A percentile compares a stretch with the other conserved stretches of the same genome.
phyloP scores from a whole-genome alignment of 2,329 filamentous ascomycete genomes.

The Claviceps fusiformis region DNA sequence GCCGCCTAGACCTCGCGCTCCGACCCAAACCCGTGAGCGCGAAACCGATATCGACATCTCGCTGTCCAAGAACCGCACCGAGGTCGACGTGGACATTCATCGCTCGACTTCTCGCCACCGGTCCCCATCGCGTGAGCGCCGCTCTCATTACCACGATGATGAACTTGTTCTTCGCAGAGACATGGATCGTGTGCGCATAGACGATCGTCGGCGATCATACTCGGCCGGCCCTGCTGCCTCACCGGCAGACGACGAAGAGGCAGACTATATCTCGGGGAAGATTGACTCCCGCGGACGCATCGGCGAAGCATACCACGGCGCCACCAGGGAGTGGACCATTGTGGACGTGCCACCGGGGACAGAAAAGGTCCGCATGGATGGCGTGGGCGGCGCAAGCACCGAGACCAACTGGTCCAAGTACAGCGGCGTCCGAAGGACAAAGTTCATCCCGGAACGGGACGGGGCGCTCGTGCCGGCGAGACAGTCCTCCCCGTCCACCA shows the following conservation, averaged over 20 bases:
- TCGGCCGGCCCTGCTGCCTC: slow-evolving; percentile 32
- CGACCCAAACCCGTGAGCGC: slow-evolving; percentile 24
- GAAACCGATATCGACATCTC: slow-evolving; percentile 48
- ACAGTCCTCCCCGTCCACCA: slow-evolving; percentile 14
- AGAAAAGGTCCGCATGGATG: slow-evolving; percentile 70
- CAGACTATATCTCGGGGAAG: slow-evolving; percentile 42
- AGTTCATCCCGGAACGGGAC: slow-evolving; percentile 59
- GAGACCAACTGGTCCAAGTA: slow-evolving; percentile 71
- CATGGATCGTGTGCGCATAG: slow-evolving; percentile 31
- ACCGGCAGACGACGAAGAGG: slow-evolving; percentile 45
- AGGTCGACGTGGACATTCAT: slow-evolving; percentile 46
- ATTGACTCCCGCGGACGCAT: slow-evolving; percentile 49
- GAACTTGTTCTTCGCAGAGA: slow-evolving; percentile 52
- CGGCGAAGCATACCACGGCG: slow-evolving; percentile 62
- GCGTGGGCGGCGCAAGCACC: slow-evolving; percentile 57
- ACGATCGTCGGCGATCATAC: slow-evolving; percentile 33
- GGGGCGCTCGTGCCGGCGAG: slow-evolving; percentile 18
- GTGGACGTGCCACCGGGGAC: slow-evolving; percentile 77
- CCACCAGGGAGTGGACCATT: slow-evolving; percentile 65
- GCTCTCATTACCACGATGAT: slow-evolving; percentile 40
- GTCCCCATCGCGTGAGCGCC: slow-evolving; percentile 25
- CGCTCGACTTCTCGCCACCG: slow-evolving; percentile 20
- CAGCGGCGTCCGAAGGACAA: slow-evolving; percentile 61
- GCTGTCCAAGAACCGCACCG: slow-evolving; percentile 38
- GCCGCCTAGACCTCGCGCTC: slow-evolving; percentile 26